phyloP scores from a whole-genome alignment of 345 rosid species.

The Eucalyptus viminalis region DNA sequence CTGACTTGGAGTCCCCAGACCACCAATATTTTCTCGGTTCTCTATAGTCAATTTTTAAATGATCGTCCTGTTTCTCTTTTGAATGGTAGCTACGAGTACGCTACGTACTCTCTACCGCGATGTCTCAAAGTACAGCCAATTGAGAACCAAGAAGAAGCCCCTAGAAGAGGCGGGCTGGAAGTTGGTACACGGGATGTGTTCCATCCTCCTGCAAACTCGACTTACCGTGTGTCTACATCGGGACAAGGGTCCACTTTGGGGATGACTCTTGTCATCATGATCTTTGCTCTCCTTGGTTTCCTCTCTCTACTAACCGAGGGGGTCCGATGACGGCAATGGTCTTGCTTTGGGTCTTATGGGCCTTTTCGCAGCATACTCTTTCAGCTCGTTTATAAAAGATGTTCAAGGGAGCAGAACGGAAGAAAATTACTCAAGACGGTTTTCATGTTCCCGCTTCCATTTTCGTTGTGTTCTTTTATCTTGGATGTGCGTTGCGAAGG shows the following conservation, averaged over 20 bases:
- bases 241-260: constrained; percentile 86
- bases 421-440: constrained; percentile 64
- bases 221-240: constrained; percentile 71
- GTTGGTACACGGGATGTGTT: constrained; percentile 92
- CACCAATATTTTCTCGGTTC: constrained; percentile 24
- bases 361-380: constrained; percentile 58
- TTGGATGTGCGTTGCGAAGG: constrained; percentile 2
- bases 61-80: constrained; percentile 91
- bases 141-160: constrained; percentile 90
- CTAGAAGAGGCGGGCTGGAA: constrained; percentile 96
- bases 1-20: too few relatives aligned
- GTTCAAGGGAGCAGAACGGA: constrained; percentile 83
- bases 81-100: constrained; percentile 97
- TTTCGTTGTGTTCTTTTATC: constrained; percentile 56
- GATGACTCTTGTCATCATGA: constrained; percentile 77
- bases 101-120: constrained; percentile 77
- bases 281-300: constrained; percentile 76
- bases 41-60: constrained; percentile 77
- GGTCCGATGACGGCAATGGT: constrained; percentile 88
- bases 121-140: constrained; percentile 80
- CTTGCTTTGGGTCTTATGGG: constrained; percentile 91
- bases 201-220: constrained; percentile 61
- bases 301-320: constrained; percentile 87
- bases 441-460: constrained; percentile 47
- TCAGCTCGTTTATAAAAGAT: constrained; percentile 72